Percentiles rank a stretch among this genome's conserved stretches.
Conservation (phyloP, 768 basidiomycete species). For the Lactarius vividus region DNA sequence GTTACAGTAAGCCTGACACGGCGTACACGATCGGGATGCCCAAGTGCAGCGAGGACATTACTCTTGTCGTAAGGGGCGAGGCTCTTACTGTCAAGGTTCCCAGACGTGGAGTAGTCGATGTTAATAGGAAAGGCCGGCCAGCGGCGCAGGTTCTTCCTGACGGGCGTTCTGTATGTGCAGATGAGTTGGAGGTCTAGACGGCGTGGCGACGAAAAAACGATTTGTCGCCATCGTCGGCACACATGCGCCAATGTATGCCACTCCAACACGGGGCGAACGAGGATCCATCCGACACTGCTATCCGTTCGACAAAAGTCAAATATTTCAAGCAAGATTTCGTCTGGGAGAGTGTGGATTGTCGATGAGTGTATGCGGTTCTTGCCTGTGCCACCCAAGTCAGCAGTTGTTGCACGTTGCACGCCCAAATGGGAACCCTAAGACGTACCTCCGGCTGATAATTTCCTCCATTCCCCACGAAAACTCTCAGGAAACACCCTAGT, state of each 20-base stretch:
- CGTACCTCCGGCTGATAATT: not conserved
- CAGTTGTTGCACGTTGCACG: not conserved
- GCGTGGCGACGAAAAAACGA: slow-evolving; percentile 3
- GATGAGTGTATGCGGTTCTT: not conserved
- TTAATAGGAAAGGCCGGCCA: slow-evolving; percentile 11
- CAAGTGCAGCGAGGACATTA: slow-evolving; percentile 5
- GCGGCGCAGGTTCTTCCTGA: not conserved
- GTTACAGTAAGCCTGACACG: not conserved
- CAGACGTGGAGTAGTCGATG: not conserved
- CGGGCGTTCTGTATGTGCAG: slow-evolving; percentile 5
- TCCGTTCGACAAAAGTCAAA: not conserved
- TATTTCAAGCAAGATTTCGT: not conserved
- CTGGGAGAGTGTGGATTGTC: not conserved
- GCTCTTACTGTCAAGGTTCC: not conserved
- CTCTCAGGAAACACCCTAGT: not conserved
- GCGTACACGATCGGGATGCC: not conserved
- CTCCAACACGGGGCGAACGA: not conserved
- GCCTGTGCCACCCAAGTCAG: not conserved
- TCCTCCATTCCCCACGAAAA: not conserved
- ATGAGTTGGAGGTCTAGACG: slow-evolving; percentile 3
- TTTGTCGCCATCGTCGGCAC: not conserved
- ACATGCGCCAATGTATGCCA: slow-evolving; percentile 2
- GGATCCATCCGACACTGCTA: not conserved
- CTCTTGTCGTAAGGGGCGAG: too few species aligned
- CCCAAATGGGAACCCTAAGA: not conserved